Conservation (phyloP, 228 moss, liverwort and hornwort genomes). For the Sphagnum magellanicum region DNA sequence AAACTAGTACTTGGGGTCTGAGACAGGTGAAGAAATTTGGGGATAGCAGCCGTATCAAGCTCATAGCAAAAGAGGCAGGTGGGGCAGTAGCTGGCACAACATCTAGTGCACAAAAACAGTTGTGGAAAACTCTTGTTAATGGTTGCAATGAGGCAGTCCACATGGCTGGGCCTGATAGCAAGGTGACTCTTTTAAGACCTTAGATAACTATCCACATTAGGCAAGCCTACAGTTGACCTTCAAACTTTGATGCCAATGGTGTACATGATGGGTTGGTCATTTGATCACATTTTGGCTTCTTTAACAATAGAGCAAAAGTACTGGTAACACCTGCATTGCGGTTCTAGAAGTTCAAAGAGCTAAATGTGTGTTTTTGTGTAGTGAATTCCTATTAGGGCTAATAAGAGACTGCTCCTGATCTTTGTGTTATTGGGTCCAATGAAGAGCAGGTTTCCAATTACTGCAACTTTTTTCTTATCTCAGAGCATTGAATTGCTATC, state of each 20-base stretch:
- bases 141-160: conserved; percentile 92
- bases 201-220: neutral
- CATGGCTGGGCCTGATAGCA: conserved; percentile 74
- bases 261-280: too few species aligned
- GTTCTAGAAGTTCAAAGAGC: too few species aligned
- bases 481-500: neutral
- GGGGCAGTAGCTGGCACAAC: conserved; percentile 59
- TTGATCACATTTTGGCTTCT: too few species aligned
- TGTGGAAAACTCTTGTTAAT: conserved; percentile 70
- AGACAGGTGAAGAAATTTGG: conserved; percentile 88
- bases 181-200: conserved; percentile 32
- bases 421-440: too few species aligned
- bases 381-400: too few species aligned
- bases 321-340: too few species aligned
- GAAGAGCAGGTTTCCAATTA: too few species aligned
- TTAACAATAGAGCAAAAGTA: too few species aligned
- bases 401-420: too few species aligned
- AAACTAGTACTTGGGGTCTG: neutral
- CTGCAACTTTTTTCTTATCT: too few species aligned
- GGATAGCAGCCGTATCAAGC: conserved; percentile 69
- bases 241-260: neutral
- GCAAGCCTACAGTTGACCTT: neutral
- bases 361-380: too few species aligned
- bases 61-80: conserved; percentile 86
- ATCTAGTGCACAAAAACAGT: conserved; percentile 57